These are phyloP conservation scores for Backusella macrospora DNA, from an alignment of 192 early-diverging fungal genomes.

Conservation along the genomic window DNA sequence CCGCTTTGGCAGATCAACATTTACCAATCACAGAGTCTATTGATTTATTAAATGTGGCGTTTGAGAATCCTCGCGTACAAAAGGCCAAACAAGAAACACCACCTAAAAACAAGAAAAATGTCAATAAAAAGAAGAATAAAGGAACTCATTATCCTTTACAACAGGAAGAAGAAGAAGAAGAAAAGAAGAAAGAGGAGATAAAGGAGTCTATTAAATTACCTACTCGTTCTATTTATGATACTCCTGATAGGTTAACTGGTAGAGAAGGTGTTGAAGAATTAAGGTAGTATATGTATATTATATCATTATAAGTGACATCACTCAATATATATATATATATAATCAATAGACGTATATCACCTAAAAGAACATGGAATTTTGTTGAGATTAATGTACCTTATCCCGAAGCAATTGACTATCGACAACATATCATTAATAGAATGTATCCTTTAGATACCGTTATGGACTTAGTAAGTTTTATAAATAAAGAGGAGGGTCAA, in stretches of 20 bases:
- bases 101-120: background rate
- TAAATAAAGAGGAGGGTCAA: background rate
- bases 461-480: constrained; percentile 80
- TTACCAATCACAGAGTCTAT: constrained; percentile 77
- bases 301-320: too few species aligned
- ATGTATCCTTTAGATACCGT: constrained; percentile 85
- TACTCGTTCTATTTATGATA: constrained; percentile 53
- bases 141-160: background rate
- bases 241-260: constrained; percentile 87
- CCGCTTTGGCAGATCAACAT: constrained; percentile 75
- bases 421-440: constrained; percentile 64
- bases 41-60: constrained; percentile 93
- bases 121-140: constrained; percentile 17
- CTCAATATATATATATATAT: background rate
- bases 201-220: background rate
- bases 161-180: background rate
- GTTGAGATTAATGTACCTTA: constrained; percentile 88
- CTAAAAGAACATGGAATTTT: constrained; percentile 84
- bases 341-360: constrained; percentile 56
- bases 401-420: constrained; percentile 57
- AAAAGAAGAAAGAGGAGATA: background rate
- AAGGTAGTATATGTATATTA: constrained; percentile 24
- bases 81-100: constrained; percentile 42
- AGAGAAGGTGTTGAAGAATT: constrained; percentile 51
- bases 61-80: constrained; percentile 84